Evolutionary conservation across 169 alveolate genomes (phyloP).

Genomic region (Plasmodium blacklocki): DNA sequence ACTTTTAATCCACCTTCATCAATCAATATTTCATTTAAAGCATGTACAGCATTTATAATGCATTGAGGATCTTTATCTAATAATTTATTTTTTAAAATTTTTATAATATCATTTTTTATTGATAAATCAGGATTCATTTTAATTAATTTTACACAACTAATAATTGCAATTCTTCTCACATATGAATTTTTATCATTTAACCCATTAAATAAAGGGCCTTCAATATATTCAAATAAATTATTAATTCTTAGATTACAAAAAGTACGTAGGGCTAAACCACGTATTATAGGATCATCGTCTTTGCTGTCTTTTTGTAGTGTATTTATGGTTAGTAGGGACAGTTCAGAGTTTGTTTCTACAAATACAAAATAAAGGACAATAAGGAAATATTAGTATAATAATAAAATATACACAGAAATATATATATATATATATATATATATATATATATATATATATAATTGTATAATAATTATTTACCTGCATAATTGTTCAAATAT

Average conservation of each 20-base stretch:
- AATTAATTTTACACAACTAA: constrained; percentile 87
- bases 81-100: constrained; percentile 79
- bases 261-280: constrained; percentile 98
- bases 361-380: background rate
- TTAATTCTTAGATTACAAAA: constrained; percentile 95
- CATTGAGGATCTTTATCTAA: constrained; percentile 93
- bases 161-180: constrained; percentile 97
- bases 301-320: constrained; percentile 97
- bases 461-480: constrained; percentile 19
- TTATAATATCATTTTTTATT: constrained; percentile 70
- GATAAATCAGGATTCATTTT: constrained; percentile 70
- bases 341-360: constrained; percentile 93
- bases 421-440: background rate
- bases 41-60: constrained; percentile 92
- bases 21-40: constrained; percentile 94
- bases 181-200: constrained; percentile 94
- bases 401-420: background rate
- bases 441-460: background rate
- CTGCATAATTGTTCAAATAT: constrained; percentile 95
- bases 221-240: constrained; percentile 74
- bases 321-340: constrained; percentile 97
- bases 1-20: constrained; percentile 95
- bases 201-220: constrained; percentile 84
- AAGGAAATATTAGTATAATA: background rate
- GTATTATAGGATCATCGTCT: constrained; percentile 96